Evolutionary conservation across 2,329 filamentous ascomycete genomes (phyloP), one percentile per base, ranked within the genome.

Genomic region (Fusarium citri): DNA sequence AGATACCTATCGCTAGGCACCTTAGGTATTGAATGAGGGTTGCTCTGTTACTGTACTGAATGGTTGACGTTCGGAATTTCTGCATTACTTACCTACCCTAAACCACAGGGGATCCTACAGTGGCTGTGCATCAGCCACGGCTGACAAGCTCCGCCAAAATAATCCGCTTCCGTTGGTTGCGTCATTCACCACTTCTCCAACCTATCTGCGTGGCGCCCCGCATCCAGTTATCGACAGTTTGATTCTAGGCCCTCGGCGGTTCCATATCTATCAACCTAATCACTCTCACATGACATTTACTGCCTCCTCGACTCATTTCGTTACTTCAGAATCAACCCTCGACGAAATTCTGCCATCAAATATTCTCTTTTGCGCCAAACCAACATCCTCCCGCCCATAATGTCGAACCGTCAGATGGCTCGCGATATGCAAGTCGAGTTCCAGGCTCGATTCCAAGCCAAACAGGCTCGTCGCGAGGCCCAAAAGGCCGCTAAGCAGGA

Each of bases 361-460:
- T n/a, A 11, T 26, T 15, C n/a, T 20, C 37, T 49, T 26, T 18
- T 25, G 31, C 37, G 31, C 11, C 42, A 25, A n/a, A 6, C 20
- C 22, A 34, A 15, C 20, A 30, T 12, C 14, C 30, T 26, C 22
- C n/a, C 22, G 25, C 51, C 65, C 82, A 64, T 60, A 49, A 89
- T 89, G 87, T 85, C 86, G 65, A 88, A 87, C 78, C 84, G 86
- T 77, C 87, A 89, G 76, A 81, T 84, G 61, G 83, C 86, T 70
- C 84, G 86, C 78, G 87, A 89, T 78, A 89, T 86, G 85, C 86
- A 89, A 76, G 84, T 87, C 79, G 87, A 89, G 79, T 88, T 89
- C 77, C 86, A 89, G 76, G 87, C 87, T 65, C 85, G 87, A 78
- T 88, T 89, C 80, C 86, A 88, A 78, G 87, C 87, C 59, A 89